Evolutionary conservation across 2,329 filamentous ascomycete genomes (phyloP).

Genomic region (Nemania sp.): DNA sequence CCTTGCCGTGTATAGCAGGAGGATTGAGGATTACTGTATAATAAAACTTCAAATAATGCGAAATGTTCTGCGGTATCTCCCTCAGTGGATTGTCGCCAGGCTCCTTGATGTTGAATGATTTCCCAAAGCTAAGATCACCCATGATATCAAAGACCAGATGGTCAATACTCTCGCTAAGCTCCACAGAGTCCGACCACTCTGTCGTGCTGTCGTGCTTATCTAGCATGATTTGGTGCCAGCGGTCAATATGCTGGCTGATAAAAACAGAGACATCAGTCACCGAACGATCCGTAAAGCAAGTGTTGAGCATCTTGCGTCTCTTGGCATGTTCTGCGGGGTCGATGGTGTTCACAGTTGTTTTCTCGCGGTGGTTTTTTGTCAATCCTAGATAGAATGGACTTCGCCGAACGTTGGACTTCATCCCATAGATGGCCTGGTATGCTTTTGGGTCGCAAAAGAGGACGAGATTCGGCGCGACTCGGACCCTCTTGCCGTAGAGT

Average conservation of each 20-base stretch:
- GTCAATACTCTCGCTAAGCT: conserved; percentile 22
- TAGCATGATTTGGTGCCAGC: conserved; percentile 27
- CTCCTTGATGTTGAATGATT: conserved; percentile 34
- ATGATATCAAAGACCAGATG: conserved; percentile 29
- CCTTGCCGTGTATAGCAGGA: no score
- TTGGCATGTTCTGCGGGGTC: conserved; percentile 24
- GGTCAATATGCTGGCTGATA: conserved; percentile 28
- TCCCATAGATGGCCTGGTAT: conserved; percentile 27
- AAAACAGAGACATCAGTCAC: conserved; percentile 24
- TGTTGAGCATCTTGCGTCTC: conserved; percentile 25
- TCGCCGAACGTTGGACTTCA: conserved; percentile 30
- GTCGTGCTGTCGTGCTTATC: background rate
- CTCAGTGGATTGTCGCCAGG: conserved; percentile 29
- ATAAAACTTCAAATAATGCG: conserved; percentile 24
- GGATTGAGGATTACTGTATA: conserved; percentile 29
- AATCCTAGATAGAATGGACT: conserved; percentile 25
- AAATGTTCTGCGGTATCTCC: conserved; percentile 21
- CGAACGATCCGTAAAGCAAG: conserved; percentile 31
- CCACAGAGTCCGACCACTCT: conserved; percentile 25
- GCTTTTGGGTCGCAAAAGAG: conserved; percentile 27
- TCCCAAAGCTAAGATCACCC: conserved; percentile 32
- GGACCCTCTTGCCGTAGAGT: conserved; percentile 27
- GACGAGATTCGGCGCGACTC: conserved; percentile 25
- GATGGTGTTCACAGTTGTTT: conserved; percentile 21
- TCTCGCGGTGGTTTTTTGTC: conserved; percentile 8